These are phyloP conservation scores for Linaria vulgaris DNA, from an alignment of 257 asterid species.

Conservation along the genomic window DNA sequence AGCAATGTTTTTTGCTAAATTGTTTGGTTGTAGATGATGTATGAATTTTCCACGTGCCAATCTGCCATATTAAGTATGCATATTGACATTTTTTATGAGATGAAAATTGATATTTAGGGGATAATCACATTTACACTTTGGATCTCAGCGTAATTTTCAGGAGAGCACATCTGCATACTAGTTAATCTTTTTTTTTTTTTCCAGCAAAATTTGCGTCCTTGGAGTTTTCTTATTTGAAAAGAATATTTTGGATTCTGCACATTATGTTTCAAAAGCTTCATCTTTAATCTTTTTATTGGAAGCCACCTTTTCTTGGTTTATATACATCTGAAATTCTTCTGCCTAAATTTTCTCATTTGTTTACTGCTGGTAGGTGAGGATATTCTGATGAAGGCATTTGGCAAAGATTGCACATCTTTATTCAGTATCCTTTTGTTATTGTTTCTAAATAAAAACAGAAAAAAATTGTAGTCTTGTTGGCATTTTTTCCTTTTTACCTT, in stretches of 20 bases:
- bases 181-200: neutral
- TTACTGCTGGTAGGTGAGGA: conserved; percentile 71
- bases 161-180: neutral
- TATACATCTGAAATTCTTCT: neutral
- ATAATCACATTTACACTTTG: no score
- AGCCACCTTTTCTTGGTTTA: neutral
- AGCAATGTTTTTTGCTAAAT: conserved; percentile 53
- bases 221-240: no score
- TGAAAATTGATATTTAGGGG: no score
- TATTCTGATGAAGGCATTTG: conserved; percentile 87
- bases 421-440: conserved; percentile 75
- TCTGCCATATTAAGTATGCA: no score
- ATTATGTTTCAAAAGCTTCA: no score
- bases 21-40: conserved; percentile 1
- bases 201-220: neutral
- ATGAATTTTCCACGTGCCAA: neutral
- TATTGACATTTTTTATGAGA: no score
- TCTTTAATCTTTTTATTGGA: neutral
- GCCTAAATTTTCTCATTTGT: conserved; percentile 9
- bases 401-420: conserved; percentile 92
- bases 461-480: neutral
- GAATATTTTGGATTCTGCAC: no score
- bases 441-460: no score
- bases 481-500: no score
- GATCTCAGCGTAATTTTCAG: no score